Base-by-base conservation (phyloP, 768 basidiomycete genomes). In the Lentinula guzmanii region DNA sequence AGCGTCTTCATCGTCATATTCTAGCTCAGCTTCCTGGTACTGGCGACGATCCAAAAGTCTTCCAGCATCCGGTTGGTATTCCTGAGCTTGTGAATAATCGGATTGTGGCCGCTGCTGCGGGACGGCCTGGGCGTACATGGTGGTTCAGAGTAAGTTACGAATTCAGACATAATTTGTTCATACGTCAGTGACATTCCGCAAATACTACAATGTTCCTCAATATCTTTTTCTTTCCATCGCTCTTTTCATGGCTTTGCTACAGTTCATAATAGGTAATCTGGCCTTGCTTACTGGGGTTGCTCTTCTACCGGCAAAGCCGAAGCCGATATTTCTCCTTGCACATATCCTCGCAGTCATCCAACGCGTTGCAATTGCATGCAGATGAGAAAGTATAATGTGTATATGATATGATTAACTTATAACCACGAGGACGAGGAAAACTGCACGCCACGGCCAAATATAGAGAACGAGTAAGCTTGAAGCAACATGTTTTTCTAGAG, bases 1-100 rank as follows among this genome's bases (percentile, higher is more conserved):
- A 57, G 76, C 71, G 64, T 78, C 77, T 52, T 78, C 75, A 48
- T 69, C 71, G 65, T 76, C 77, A 64, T 73, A 69, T 24, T 69
- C 61, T 58, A 66, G 68, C 67, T 77, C 72, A 62, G 52, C 60
- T 55, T 72, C 69, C 33, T 69, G 70, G 31, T 68, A 70, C 21
- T 71, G 70, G 2, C 52, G 62, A 37, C 42, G 43, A 46, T 48
- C 50, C 16, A 50, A 46, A 34, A 15, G 52, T 34, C 64, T 58
- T 59, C 62, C 64, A 54, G 58, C 51, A 31, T 63, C 65, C 52
- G 60, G 65, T 45, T 33, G 62, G 60, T 55, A 66, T 58, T 71
- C 71, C 24, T 66, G 59, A 28, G 70, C 69, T 16, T 62, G 57
- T 24, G 72, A 73, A 54, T 65, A 69, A 28, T 66, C 67, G 8